These are phyloP conservation scores for Trichoderma sp. DNA, from an alignment of 2,329 filamentous ascomycete genomes.

Conservation along the genomic window DNA sequence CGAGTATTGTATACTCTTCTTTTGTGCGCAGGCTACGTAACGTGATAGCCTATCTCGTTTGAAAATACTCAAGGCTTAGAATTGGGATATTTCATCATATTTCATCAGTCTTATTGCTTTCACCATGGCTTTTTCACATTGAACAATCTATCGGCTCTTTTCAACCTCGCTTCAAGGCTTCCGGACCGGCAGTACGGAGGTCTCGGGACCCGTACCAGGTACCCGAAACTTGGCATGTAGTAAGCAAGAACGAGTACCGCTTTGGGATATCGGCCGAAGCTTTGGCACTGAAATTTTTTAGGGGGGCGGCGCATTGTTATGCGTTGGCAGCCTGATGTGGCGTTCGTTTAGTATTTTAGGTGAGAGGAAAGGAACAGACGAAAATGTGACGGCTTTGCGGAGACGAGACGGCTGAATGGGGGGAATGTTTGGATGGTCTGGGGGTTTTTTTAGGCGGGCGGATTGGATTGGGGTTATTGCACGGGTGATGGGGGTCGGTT, in stretches of 20 bases:
- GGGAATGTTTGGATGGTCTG: neutral
- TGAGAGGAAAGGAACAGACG: neutral
- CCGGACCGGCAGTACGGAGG: neutral
- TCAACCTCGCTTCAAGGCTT: neutral
- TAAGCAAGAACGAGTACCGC: neutral
- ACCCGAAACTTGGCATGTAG: neutral
- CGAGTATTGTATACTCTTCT: neutral
- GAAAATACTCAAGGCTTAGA: neutral
- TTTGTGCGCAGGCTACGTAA: neutral
- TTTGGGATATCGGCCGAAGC: neutral
- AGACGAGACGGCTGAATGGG: neutral
- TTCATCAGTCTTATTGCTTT: neutral
- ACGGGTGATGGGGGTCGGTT: neutral
- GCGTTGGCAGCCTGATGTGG: slow-evolving; percentile 11
- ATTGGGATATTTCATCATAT: neutral
- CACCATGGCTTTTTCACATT: neutral
- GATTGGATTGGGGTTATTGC: neutral
- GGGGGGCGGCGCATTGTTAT: neutral
- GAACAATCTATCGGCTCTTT: neutral
- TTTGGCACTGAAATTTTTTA: neutral
- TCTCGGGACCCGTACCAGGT: neutral
- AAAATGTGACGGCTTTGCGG: neutral
- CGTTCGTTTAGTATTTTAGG: neutral
- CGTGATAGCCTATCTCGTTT: neutral
- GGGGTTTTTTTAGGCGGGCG: neutral